Conservation (phyloP, 164 flowering plant genomes). For the Protea cynaroides region DNA sequence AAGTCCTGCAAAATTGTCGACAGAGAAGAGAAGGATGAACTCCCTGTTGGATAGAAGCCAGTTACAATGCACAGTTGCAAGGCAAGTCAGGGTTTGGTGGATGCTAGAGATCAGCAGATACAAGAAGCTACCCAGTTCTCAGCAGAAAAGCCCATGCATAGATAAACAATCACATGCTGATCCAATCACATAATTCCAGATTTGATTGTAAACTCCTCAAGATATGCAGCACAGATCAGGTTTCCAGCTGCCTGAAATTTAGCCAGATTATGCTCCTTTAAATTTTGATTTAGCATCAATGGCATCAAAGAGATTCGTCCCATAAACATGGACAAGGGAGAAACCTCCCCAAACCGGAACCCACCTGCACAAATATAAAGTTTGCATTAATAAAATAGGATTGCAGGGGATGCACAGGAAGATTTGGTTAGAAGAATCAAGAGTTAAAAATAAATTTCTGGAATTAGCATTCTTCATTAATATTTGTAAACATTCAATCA, state of each 20-base stretch:
- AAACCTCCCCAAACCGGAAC: slow-evolving; percentile 17
- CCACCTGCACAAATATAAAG: slow-evolving; percentile 12
- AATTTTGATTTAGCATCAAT: slow-evolving; percentile 14
- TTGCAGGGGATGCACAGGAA: too few species aligned
- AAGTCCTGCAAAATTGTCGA: slow-evolving; percentile 16
- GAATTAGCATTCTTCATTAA: too few species aligned
- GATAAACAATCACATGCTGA: slow-evolving; percentile 11
- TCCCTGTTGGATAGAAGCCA: slow-evolving; percentile 12
- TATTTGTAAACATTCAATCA: too few species aligned
- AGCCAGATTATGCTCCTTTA: slow-evolving; percentile 18
- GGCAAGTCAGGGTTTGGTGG: slow-evolving; percentile 15
- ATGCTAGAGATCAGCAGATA: slow-evolving; percentile 11
- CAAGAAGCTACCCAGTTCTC: slow-evolving; percentile 9
- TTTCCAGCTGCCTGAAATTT: slow-evolving; percentile 20
- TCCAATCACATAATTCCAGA: slow-evolving; percentile 16
- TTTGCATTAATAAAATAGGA: neutral
- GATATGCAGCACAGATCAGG: slow-evolving; percentile 17
- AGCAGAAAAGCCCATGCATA: slow-evolving; percentile 13
- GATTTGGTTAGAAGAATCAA: too few species aligned
- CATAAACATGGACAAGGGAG: slow-evolving; percentile 18
- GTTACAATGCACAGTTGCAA: slow-evolving; percentile 13
- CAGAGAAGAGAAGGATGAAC: slow-evolving; percentile 18
- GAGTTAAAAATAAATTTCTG: too few species aligned
- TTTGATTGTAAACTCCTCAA: slow-evolving; percentile 10
- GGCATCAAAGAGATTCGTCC: slow-evolving; percentile 22